Conservation (phyloP, 73 alveolate genomes). For the Symbiodinium pilosum region DNA sequence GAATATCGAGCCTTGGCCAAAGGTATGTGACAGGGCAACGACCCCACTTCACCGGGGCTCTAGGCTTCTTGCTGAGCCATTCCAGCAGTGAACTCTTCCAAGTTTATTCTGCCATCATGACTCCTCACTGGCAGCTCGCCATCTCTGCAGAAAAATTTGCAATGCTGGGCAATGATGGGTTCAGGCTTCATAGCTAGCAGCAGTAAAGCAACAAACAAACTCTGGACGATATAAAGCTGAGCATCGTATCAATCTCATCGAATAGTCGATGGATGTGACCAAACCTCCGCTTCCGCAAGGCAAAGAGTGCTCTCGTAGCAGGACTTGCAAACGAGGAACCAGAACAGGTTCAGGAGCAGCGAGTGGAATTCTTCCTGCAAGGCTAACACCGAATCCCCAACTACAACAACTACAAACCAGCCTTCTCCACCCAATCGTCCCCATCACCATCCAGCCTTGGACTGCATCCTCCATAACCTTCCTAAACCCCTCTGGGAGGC, state of each 20-base stretch:
- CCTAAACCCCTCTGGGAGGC: no score
- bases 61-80: slow-evolving; percentile 19
- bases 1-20: slow-evolving; percentile 33
- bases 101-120: slow-evolving; percentile 40
- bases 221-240: background rate
- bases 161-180: no score
- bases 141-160: no score
- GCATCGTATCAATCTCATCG: slow-evolving; percentile 29
- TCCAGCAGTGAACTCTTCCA: slow-evolving; percentile 63
- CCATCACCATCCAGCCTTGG: slow-evolving; percentile 61
- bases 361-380: slow-evolving; percentile 76
- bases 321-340: background rate
- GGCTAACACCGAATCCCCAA: no score
- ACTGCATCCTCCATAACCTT: no score
- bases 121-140: slow-evolving; percentile 15
- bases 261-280: slow-evolving; percentile 67
- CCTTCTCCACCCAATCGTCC: slow-evolving; percentile 91
- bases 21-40: background rate
- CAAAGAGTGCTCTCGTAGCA: background rate
- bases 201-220: background rate
- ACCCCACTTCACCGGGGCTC: background rate
- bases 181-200: no score
- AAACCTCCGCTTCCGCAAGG: slow-evolving; percentile 63
- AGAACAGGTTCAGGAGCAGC: slow-evolving; percentile 60
- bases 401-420: background rate